Conservation (phyloP, 352 stramenopile genomes). For the Globisporangium nodosum region DNA sequence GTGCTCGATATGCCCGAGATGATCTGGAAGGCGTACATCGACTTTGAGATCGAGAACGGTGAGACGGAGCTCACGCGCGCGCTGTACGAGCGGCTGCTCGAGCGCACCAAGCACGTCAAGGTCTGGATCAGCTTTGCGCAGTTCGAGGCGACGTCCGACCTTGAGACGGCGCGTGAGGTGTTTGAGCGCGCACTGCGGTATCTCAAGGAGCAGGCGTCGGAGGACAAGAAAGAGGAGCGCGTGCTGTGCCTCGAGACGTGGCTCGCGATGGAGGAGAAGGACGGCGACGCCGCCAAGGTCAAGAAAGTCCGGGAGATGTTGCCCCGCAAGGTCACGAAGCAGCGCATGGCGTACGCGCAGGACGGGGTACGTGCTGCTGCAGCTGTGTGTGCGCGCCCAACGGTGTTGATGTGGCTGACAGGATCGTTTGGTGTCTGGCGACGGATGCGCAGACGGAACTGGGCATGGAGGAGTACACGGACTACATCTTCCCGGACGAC, state of each 20-base stretch:
- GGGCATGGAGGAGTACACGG: constrained; percentile 97
- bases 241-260: constrained; percentile 97
- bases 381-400: background rate
- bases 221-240: constrained; percentile 91
- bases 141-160: constrained; percentile 70
- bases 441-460: constrained; percentile 52
- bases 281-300: constrained; percentile 43
- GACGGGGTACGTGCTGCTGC: constrained; percentile 61
- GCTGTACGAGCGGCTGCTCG: constrained; percentile 95
- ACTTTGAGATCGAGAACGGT: constrained; percentile 95
- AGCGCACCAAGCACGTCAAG: constrained; percentile 97
- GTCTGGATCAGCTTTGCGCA: constrained; percentile 92
- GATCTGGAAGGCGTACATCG: constrained; percentile 99
- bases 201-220: constrained; percentile 77
- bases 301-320: constrained; percentile 91
- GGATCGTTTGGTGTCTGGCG: constrained; percentile 1
- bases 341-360: constrained; percentile 91
- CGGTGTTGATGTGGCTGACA: constrained; percentile 13
- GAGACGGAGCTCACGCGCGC: constrained; percentile 82
- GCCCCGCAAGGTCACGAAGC: constrained; percentile 95
- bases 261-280: constrained; percentile 90
- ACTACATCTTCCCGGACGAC: constrained; percentile 99
- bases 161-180: constrained; percentile 78
- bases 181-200: constrained; percentile 90
- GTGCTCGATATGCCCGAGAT: constrained; percentile 98